These are phyloP conservation scores for Psilocybe sp. DNA, from an alignment of 768 basidiomycete species.

Conservation along the genomic window DNA sequence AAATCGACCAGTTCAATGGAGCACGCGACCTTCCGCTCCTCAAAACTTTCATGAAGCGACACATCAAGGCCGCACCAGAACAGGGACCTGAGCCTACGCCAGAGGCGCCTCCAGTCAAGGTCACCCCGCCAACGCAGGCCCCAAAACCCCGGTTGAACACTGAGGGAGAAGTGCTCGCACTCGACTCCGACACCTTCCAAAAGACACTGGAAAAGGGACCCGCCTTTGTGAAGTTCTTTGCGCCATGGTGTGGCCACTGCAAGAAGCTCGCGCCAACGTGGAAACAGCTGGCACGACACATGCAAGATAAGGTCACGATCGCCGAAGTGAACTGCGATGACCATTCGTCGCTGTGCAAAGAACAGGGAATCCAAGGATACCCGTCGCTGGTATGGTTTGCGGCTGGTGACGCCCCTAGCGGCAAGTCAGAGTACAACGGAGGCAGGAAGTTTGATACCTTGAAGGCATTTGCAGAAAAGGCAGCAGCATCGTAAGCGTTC, in stretches of 20 bases:
- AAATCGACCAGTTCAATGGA: constrained; percentile 54
- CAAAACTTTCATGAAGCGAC: constrained; percentile 49
- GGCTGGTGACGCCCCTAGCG: constrained; percentile 49
- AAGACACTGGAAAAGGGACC: constrained; percentile 36
- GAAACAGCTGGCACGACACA: constrained; percentile 65
- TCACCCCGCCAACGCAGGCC: constrained; percentile 4
- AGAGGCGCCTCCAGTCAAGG: not conserved
- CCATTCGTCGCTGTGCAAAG: constrained; percentile 61
- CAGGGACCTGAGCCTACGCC: constrained; percentile 9
- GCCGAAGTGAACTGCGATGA: constrained; percentile 90
- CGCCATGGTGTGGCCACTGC: constrained; percentile 98
- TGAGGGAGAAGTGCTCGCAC: constrained; percentile 33
- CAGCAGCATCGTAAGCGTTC: constrained; percentile 60
- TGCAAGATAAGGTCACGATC: constrained; percentile 71
- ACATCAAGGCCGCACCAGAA: constrained; percentile 19
- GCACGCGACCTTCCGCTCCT: constrained; percentile 53
- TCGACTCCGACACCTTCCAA: constrained; percentile 36
- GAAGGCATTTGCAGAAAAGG: constrained; percentile 72
- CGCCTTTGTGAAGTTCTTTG: constrained; percentile 71
- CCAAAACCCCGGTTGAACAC: constrained; percentile 28
- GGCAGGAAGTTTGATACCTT: constrained; percentile 71
- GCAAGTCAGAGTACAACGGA: constrained; percentile 72
- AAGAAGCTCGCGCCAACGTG: constrained; percentile 88
- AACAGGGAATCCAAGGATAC: constrained; percentile 72
- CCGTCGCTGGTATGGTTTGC: constrained; percentile 76